Base-by-base conservation (phyloP, 2,329 filamentous ascomycete genomes). In the Claviceps digitariae region DNA sequence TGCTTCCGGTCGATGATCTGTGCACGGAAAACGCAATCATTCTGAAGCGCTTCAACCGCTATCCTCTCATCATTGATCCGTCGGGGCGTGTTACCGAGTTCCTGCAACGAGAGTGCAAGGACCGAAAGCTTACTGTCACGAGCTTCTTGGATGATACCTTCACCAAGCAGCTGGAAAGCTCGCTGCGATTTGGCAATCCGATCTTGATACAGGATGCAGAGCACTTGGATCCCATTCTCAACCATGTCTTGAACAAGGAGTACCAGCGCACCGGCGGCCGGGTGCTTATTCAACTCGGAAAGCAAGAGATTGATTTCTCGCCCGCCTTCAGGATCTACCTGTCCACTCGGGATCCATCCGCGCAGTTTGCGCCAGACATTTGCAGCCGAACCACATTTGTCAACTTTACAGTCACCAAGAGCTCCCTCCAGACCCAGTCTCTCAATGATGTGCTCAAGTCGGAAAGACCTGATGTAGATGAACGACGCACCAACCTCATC, bases 21-120 rank as follows among this genome's bases (percentile, higher is more conserved):
- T 98, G 93, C 76, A 98, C 93, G 0, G 93, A 98, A 70, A 98
- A 98, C 64, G 93, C 94, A 46, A 96, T 98, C 64, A 86, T 98
- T 60, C 80, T 98, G 56, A 90, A 97, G 74, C 84, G 93, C 55
- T 98, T 96, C 82, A 98, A 98, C 73, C 82, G 93, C 58, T 98
- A 98, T 68, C 93, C 94, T 46, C 80, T 98, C 56, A 97, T 98
- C 68, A 95, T 98, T 66, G 93, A 98, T 68, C 94, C 94, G 1
- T 97, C 93, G 15, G 93, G 93, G 44, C 82, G 93, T 59, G 89
- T 91, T 23, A 93, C 89, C 0, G 93, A 98, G 62, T 98, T 97
- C 74, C 68, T 98, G 63, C 87, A 95, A 69, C 91, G 90, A 64
- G 89, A 97, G 70, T 93, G 86, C 76, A 91, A 91, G 66, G 90